phyloP scores from a whole-genome alignment of 306 rosid species.

The Cotoneaster glaucophyllus region DNA sequence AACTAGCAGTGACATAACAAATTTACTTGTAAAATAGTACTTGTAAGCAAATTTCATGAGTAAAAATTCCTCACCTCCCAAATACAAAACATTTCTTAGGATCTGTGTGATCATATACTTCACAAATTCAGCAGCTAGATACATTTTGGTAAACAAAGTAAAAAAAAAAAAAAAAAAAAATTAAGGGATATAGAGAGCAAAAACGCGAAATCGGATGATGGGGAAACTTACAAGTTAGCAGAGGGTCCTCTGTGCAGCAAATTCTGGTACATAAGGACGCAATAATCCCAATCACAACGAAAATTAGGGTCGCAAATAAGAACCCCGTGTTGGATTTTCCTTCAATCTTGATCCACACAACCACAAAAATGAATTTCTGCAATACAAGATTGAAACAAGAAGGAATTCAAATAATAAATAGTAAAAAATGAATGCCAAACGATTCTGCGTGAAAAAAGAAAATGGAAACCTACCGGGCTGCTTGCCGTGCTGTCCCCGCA shows the following conservation, averaged over 20 bases:
- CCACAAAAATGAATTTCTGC: conserved; percentile 40
- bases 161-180: neutral
- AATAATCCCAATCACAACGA: conserved; percentile 59
- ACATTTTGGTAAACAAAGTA: too few species aligned
- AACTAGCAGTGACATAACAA: too few species aligned
- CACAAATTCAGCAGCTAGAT: too few species aligned
- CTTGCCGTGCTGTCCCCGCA: neutral
- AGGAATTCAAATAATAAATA: neutral
- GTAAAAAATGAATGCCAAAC: too few species aligned
- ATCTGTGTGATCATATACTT: too few species aligned
- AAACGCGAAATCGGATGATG: neutral
- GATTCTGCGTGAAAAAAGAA: neutral
- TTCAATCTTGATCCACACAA: conserved; percentile 30
- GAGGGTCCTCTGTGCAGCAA: conserved; percentile 81
- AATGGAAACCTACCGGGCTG: neutral
- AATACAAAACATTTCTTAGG: too few species aligned
- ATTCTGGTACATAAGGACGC: conserved; percentile 67
- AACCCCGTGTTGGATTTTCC: conserved; percentile 63
- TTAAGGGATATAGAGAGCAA: neutral
- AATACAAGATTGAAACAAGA: neutral
- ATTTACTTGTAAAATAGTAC: too few species aligned
- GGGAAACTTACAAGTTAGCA: conserved; percentile 51
- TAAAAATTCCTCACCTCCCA: too few species aligned
- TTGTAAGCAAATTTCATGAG: too few species aligned
- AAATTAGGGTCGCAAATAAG: conserved; percentile 66